These are phyloP conservation scores for Pelargonium nanum DNA, from an alignment of 345 rosid genomes.

Conservation along the genomic window DNA sequence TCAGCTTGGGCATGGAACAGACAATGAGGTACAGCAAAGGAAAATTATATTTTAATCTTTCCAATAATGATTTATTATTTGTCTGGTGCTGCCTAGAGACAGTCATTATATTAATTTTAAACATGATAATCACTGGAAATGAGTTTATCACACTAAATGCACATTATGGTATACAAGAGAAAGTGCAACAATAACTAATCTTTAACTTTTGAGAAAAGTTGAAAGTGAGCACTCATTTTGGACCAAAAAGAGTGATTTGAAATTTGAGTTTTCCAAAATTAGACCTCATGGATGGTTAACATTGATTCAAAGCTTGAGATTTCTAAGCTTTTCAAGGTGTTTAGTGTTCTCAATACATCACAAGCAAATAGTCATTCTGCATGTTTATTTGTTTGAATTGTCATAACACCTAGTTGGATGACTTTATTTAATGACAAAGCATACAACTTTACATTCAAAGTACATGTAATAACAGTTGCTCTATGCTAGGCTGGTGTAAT, in stretches of 20 bases:
- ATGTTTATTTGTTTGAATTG: not conserved
- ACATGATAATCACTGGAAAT: not conserved
- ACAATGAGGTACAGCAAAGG: conserved; percentile 58
- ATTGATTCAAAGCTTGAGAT: no score
- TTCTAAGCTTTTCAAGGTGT: no score
- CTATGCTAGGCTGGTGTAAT: not conserved
- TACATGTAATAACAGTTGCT: not conserved
- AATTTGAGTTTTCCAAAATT: no score
- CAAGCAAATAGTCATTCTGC: not conserved
- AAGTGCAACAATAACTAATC: no score
- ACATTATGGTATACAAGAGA: no score
- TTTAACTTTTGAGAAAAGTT: no score
- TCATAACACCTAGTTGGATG: not conserved
- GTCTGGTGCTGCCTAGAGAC: not conserved
- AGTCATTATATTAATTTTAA: not conserved
- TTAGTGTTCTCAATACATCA: no score
- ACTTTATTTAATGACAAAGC: not conserved
- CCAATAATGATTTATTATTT: not conserved
- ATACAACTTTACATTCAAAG: not conserved
- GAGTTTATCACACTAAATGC: no score
- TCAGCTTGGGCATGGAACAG: conserved; percentile 99
- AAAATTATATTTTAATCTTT: not conserved
- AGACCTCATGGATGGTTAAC: no score
- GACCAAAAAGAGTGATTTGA: no score
- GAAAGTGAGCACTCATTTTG: no score